Conservation (phyloP, 2,329 filamentous ascomycete species). For the Dactylellina sp. region DNA sequence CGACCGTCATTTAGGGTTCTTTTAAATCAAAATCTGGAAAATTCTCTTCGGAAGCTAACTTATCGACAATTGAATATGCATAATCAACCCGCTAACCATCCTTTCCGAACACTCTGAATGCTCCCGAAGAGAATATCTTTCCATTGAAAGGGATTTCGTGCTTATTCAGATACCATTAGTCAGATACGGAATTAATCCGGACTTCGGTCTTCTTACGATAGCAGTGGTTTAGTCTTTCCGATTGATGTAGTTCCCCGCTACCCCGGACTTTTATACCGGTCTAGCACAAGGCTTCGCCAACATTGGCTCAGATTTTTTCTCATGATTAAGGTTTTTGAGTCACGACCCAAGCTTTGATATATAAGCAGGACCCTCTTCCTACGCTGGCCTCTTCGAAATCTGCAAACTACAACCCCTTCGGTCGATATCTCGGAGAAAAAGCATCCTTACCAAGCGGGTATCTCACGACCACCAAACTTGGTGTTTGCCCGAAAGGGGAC, state of each 20-base stretch:
- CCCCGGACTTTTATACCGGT: constrained; percentile 10
- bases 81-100: no score
- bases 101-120: background rate
- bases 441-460: constrained; percentile 6
- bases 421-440: constrained; percentile 55
- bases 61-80: no score
- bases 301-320: no score
- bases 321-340: no score
- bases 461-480: constrained; percentile 30
- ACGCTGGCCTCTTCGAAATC: background rate
- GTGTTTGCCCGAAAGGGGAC: constrained; percentile 32
- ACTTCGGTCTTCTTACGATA: background rate
- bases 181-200: background rate
- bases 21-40: constrained; percentile 20
- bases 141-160: background rate
- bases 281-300: no score
- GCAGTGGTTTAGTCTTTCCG: background rate
- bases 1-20: background rate
- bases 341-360: constrained; percentile 15
- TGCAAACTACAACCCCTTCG: constrained; percentile 12
- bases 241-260: background rate
- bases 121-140: no score
- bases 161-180: background rate
- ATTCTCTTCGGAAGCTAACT: constrained; percentile 4
- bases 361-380: constrained; percentile 12